phyloP scores from a whole-genome alignment of 768 basidiomycete species.

The Tricholomella constricta region DNA sequence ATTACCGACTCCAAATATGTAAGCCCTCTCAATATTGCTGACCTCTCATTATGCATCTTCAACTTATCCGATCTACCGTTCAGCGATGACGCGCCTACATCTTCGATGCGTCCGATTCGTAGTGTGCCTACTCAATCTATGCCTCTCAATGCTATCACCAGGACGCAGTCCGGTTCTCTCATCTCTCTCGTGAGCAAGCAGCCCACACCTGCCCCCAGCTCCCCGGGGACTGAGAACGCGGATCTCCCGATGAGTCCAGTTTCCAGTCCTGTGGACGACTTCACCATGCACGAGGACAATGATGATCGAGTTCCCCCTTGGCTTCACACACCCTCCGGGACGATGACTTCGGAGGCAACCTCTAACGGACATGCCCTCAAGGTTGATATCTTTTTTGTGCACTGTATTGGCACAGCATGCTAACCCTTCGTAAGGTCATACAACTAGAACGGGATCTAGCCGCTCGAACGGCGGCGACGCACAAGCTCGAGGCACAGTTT shows the following conservation, averaged over 20 bases:
- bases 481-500: conserved; percentile 21
- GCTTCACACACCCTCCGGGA: background rate
- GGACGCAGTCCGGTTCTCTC: conserved; percentile 50
- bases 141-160: conserved; percentile 22
- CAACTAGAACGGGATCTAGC: conserved; percentile 22
- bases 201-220: conserved; percentile 52
- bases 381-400: conserved; percentile 5
- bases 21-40: background rate
- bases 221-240: conserved; percentile 9
- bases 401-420: background rate
- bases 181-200: conserved; percentile 49
- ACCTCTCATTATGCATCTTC: background rate
- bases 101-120: conserved; percentile 9
- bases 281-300: conserved; percentile 1
- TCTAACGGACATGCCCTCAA: background rate
- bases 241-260: background rate
- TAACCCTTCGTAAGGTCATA: conserved; percentile 10
- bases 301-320: background rate
- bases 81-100: conserved; percentile 5
- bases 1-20: conserved; percentile 7
- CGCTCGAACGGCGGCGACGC: conserved; percentile 14
- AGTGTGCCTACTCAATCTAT: conserved; percentile 5
- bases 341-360: background rate
- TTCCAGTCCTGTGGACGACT: background rate
- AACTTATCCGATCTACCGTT: background rate